Evolutionary conservation across 2,329 filamentous ascomycete species (phyloP).

Genomic region (Berkeleyomyces basicola): DNA sequence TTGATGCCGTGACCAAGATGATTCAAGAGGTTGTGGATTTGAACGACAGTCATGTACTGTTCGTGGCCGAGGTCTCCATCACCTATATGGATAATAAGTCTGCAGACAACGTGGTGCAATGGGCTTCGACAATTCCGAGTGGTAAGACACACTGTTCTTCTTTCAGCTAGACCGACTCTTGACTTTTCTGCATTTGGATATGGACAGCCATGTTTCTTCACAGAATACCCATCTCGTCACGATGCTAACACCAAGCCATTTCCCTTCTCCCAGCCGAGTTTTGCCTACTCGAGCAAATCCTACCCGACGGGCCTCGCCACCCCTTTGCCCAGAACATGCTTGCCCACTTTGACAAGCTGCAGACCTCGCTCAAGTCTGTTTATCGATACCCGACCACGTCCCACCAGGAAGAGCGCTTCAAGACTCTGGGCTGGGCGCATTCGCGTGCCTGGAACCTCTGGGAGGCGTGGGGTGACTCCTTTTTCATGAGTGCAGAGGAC

Average conservation of each 20-base stretch:
- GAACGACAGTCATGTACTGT: constrained; percentile 48
- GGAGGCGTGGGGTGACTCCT: constrained; percentile 60
- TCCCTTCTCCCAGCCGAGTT: constrained; percentile 45
- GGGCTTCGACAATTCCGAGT: constrained; percentile 55
- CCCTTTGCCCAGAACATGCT: constrained; percentile 83
- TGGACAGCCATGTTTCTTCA: no score
- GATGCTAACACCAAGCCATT: constrained; percentile 17
- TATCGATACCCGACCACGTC: constrained; percentile 47
- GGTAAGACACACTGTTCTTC: constrained; percentile 28
- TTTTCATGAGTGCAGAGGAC: constrained; percentile 45
- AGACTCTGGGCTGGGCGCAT: constrained; percentile 46
- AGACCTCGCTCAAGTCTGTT: constrained; percentile 61
- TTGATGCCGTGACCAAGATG: constrained; percentile 40
- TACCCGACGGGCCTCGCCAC: constrained; percentile 60
- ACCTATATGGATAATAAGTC: constrained; percentile 70
- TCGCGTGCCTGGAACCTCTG: constrained; percentile 55
- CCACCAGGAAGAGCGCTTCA: constrained; percentile 55
- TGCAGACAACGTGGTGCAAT: constrained; percentile 58
- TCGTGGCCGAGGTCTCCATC: constrained; percentile 77
- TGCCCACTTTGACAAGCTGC: constrained; percentile 63
- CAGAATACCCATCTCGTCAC: no score
- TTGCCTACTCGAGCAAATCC: constrained; percentile 70
- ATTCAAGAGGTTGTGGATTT: constrained; percentile 43
- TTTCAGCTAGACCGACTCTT: not conserved
- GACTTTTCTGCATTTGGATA: not conserved